phyloP scores from a whole-genome alignment of 805 yeast species.

The Wickerhamomyces alni region DNA sequence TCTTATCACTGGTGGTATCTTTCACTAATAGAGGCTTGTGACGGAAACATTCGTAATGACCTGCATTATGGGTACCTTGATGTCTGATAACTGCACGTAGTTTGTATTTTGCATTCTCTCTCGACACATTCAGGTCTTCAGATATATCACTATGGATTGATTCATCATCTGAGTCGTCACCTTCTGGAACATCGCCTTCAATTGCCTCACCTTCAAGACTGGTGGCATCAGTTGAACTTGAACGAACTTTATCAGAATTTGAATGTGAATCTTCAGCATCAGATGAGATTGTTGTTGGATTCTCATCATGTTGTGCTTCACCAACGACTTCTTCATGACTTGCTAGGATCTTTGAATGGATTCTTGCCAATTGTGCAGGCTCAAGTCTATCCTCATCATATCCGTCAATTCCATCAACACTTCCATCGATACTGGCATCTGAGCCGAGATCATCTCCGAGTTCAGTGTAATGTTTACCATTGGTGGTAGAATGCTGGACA shows the following conservation, averaged over 20 bases:
- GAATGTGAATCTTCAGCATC: constrained; percentile 10
- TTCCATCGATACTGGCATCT: constrained; percentile 33
- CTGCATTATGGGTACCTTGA: constrained; percentile 80
- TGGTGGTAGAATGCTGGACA: constrained; percentile 3
- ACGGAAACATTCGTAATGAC: constrained; percentile 87
- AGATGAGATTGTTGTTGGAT: constrained; percentile 5
- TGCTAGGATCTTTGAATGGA: constrained; percentile 21
- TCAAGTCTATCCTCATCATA: constrained; percentile 21
- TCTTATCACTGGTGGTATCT: constrained; percentile 19
- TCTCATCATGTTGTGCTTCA: constrained; percentile 12
- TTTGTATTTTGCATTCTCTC: constrained; percentile 40
- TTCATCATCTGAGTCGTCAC: constrained; percentile 2
- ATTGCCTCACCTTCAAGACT: constrained; percentile 16
- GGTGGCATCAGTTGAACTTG: constrained; percentile 5
- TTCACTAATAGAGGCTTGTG: constrained; percentile 56
- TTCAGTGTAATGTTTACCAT: constrained; percentile 16
- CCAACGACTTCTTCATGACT: constrained; percentile 13
- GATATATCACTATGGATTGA: constrained; percentile 16
- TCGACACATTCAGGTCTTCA: constrained; percentile 18
- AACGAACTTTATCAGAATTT: constrained; percentile 4
- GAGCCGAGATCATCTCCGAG: constrained; percentile 9
- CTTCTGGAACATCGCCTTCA: too few species aligned
- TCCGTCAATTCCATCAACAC: constrained; percentile 47
- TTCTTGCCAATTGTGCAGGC: constrained; percentile 16
- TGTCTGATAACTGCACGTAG: constrained; percentile 76